phyloP scores from a whole-genome alignment of 169 alveolate genomes.

The Neospora caninum region DNA sequence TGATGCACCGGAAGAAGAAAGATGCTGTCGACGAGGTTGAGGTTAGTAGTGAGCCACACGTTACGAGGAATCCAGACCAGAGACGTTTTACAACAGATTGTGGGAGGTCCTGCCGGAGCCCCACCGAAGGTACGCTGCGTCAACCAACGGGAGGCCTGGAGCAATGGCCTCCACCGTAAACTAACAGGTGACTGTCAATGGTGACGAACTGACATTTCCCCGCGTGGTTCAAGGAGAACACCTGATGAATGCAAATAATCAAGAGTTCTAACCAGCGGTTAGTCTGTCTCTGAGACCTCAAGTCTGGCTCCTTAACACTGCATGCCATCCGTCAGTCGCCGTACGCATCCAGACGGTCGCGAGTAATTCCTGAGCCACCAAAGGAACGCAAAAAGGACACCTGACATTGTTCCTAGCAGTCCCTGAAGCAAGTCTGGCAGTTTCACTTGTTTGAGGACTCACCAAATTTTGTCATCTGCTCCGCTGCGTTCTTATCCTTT shows the following conservation, averaged over 20 bases:
- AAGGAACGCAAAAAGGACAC: neutral
- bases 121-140: neutral
- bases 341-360: conserved; percentile 16
- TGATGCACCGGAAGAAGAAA: neutral
- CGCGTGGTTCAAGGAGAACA: neutral
- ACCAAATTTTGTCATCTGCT: neutral
- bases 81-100: neutral
- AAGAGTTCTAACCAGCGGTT: neutral
- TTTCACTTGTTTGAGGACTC: neutral
- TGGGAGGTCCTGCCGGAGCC: conserved; percentile 17
- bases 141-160: neutral
- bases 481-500: neutral
- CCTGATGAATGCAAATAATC: neutral
- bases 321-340: neutral
- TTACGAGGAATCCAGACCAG: no score
- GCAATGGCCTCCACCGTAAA: neutral
- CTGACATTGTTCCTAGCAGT: no score
- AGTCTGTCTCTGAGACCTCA: neutral
- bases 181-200: neutral
- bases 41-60: neutral
- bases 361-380: conserved; percentile 22
- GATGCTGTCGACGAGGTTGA: neutral
- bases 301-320: neutral
- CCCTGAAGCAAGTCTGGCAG: neutral
- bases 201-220: neutral